Percentiles rank a stretch among this genome's conserved stretches.
Evolutionary conservation across 2,329 filamentous ascomycete species (phyloP).

Genomic region (Ophiostoma tasmaniense): DNA sequence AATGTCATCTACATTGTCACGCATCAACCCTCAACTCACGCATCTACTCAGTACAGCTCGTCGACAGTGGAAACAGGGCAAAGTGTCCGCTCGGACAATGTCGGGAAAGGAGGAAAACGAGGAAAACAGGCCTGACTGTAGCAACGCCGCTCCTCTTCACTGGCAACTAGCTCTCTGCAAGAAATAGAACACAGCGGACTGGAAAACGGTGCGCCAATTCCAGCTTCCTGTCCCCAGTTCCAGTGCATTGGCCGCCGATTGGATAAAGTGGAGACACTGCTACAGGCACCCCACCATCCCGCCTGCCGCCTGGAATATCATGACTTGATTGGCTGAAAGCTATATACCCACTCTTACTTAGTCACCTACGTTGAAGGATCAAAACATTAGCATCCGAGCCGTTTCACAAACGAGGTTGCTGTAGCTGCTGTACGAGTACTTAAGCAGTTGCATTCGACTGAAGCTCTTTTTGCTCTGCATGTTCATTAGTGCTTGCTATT

Average conservation of each 20-base stretch:
- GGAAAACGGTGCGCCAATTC: conserved; percentile 4
- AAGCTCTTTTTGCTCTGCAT: too few relatives aligned
- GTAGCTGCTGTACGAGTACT: neutral
- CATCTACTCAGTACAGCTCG: neutral
- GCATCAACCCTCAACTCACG: neutral
- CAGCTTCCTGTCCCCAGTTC: neutral
- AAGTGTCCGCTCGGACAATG: conserved; percentile 13
- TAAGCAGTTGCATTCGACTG: too few relatives aligned
- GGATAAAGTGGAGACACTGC: neutral
- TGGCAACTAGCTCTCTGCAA: neutral
- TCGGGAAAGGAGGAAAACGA: conserved; percentile 12
- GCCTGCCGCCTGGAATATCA: neutral
- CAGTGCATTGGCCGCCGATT: neutral
- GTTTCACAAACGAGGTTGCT: neutral
- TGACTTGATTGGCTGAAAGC: neutral
- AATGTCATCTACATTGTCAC: too few relatives aligned
- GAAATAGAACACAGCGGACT: neutral
- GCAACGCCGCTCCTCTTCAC: neutral
- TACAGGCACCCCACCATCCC: neutral
- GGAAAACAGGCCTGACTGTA: neutral
- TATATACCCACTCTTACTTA: neutral
- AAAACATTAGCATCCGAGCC: neutral
- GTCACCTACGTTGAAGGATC: neutral
- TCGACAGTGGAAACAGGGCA: neutral
- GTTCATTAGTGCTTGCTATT: neutral